Evolutionary conservation across 257 asterid species (phyloP), one percentile per base, ranked within the genome.

Genomic region (Solanum acaule): DNA sequence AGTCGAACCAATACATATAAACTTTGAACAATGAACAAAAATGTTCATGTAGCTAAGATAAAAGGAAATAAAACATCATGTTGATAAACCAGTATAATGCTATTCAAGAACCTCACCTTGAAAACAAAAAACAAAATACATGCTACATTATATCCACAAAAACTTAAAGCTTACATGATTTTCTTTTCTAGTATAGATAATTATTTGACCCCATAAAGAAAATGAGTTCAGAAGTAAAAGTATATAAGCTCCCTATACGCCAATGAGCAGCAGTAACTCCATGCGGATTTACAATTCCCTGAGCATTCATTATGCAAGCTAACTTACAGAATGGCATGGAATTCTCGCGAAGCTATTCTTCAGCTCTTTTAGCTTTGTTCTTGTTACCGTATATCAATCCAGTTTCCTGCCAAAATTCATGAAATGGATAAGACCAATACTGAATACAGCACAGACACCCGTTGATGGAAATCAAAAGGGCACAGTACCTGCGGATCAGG

Each of bases 401-500:
- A 46, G 95, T 95, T 85, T 91, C 98, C 98, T 95, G 94, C 92
- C 92, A 84, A 73, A 29, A 14, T 46, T 10, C 72, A 86, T 31
- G 31, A 37, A 44, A 86, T 29, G 22, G 82, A 68, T 85, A 37
- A 81, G 18, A 27, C n/a, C 9, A 25, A 25, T 10, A 23, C 44
- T 40, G 23, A 40, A 34, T 18, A 73, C 61, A 86, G 76, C 87
- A 31, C 18, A 65, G 33, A 23, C 79, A 44, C 8, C 73, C 14
- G 31, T 85, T 16, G 40, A 67, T 85, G 33, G 40, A n/a, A 65
- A 42, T 27, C 25, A 89, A 83, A 37, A 67, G 52, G 59, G 13
- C 10, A 37, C 12, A 46, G 15, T 38, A 93, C 98, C 97, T 96
- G 99, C 79, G 98, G 97, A 96, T 96, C 98, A 7, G 98, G 98